Percentiles rank a stretch among this genome's conserved stretches.
Evolutionary conservation across 2,329 filamentous ascomycete species (phyloP).

Genomic region (Sclerotinia spermophila): DNA sequence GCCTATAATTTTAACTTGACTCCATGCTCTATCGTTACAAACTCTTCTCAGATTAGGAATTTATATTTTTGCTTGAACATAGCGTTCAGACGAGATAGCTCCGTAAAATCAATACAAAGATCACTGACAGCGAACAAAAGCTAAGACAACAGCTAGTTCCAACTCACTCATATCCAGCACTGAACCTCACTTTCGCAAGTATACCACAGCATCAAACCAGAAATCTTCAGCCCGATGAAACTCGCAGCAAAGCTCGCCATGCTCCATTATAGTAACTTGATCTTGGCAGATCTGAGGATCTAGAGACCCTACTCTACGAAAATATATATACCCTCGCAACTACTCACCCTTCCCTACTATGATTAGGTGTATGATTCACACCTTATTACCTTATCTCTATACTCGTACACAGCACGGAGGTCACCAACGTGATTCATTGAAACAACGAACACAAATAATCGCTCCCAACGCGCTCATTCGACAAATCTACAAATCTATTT

Average conservation of each 20-base stretch:
- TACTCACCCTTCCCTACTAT: too few species aligned
- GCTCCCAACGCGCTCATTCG: neutral
- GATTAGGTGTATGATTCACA: neutral
- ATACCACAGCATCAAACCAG: neutral
- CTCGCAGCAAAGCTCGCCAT: neutral
- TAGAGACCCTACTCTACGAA: neutral
- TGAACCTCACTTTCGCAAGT: neutral
- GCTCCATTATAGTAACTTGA: too few species aligned
- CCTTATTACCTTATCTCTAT: neutral
- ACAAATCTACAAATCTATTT: neutral
- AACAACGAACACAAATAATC: neutral
- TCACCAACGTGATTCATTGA: neutral
- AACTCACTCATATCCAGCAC: neutral
- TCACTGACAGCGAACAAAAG: neutral
- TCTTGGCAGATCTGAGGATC: neutral
- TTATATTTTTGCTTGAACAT: neutral
- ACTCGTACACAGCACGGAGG: fast-evolving
- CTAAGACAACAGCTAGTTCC: neutral
- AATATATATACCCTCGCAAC: neutral
- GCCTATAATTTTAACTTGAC: too few species aligned
- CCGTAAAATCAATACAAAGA: neutral
- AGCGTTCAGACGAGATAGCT: neutral
- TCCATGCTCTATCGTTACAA: too few species aligned
- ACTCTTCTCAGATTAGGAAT: too few species aligned
- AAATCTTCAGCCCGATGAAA: too few species aligned